phyloP scores from a whole-genome alignment of 441 rosid species.

The Erodium moschatum region DNA sequence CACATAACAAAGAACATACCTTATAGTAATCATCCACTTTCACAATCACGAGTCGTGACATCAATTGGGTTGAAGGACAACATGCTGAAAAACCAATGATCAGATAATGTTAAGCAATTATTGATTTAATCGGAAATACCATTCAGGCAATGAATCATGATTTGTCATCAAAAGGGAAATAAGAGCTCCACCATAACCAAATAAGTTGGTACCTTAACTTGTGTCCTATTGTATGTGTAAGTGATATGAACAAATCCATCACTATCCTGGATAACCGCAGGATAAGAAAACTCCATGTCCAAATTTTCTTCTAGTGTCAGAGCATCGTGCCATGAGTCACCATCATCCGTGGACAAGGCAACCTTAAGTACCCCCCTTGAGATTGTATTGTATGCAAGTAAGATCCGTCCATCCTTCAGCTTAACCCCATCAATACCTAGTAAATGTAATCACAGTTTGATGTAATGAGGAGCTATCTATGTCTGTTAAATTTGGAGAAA shows the following conservation, averaged over 20 bases:
- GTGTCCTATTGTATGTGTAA: slow-evolving; percentile 71
- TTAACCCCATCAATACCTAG: slow-evolving; percentile 76
- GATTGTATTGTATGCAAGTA: slow-evolving; percentile 67
- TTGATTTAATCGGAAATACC: not conserved
- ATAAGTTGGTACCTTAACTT: slow-evolving; percentile 53
- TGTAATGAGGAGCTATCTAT: too few relatives aligned
- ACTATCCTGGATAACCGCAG: slow-evolving; percentile 68
- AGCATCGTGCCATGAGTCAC: slow-evolving; percentile 67
- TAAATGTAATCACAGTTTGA: not conserved
- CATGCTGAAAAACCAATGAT: slow-evolving; percentile 38
- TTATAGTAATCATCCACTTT: slow-evolving; percentile 20
- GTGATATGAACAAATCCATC: slow-evolving; percentile 65
- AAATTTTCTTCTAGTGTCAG: slow-evolving; percentile 49
- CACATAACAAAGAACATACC: not conserved
- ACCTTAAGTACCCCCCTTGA: slow-evolving; percentile 78
- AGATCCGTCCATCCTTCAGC: slow-evolving; percentile 52
- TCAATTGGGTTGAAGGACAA: slow-evolving; percentile 43
- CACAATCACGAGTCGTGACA: slow-evolving; percentile 6
- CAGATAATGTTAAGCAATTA: slow-evolving; percentile 9
- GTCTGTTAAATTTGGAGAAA: too few relatives aligned
- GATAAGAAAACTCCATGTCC: slow-evolving; percentile 78
- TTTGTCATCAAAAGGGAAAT: not conserved
- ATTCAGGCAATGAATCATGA: not conserved
- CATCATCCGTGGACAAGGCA: slow-evolving; percentile 63
- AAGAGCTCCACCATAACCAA: too few relatives aligned